Evolutionary conservation across 1,139 yeast species (phyloP).

Genomic region (Magnusiomyces fungicola): DNA sequence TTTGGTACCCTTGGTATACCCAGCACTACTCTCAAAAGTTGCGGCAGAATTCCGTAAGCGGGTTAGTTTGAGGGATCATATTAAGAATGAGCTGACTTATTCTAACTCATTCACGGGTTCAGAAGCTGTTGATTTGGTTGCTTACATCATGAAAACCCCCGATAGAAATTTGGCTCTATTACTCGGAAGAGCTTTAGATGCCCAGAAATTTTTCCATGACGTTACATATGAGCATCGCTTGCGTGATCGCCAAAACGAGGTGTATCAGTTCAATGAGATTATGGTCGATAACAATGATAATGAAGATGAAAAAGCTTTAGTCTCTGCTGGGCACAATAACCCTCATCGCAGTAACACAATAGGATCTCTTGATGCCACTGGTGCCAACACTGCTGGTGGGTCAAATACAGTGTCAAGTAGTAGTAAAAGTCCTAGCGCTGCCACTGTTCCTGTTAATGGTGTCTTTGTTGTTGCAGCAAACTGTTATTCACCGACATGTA

Average conservation of each 20-base stretch:
- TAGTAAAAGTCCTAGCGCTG: constrained; percentile 10
- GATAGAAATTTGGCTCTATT: constrained; percentile 86
- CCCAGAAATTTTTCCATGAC: constrained; percentile 90
- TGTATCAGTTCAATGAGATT: constrained; percentile 74
- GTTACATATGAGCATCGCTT: constrained; percentile 91
- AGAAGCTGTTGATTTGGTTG: constrained; percentile 85
- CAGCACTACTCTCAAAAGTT: constrained; percentile 81
- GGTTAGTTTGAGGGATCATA: constrained; percentile 65
- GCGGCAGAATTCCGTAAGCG: constrained; percentile 71
- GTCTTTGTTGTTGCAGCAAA: constrained; percentile 88
- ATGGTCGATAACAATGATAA: constrained; percentile 21
- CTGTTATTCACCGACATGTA: constrained; percentile 95
- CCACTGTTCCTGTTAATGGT: constrained; percentile 58
- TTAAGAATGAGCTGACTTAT: constrained; percentile 90
- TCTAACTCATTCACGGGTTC: constrained; percentile 93
- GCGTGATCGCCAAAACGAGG: constrained; percentile 80
- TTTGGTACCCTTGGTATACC: constrained; percentile 65
- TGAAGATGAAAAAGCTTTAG: constrained; percentile 1
- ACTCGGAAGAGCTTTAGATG: constrained; percentile 87
- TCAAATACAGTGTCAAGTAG: constrained; percentile 7
- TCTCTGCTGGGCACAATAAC: constrained; percentile 6
- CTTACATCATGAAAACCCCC: constrained; percentile 77
- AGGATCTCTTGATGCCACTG: neutral
- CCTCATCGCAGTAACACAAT: neutral
- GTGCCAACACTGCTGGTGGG: neutral